Base-by-base conservation (phyloP, 2,329 filamentous ascomycete species). In the Didymellaceae sp. region DNA sequence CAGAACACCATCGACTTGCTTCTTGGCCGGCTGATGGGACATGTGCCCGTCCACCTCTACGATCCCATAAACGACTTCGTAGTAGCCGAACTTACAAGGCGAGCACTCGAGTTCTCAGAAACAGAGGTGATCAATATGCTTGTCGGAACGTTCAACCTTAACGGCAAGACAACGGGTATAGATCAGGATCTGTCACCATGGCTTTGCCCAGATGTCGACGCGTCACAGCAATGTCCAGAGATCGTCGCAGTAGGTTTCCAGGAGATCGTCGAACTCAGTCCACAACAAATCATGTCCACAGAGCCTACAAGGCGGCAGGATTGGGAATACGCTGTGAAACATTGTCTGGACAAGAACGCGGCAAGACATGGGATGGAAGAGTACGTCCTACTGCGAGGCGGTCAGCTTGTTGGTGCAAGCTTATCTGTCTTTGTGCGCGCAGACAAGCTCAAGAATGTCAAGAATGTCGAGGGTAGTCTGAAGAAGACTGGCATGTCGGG, bases 251-350 rank as follows among this genome's bases (percentile, higher is more conserved):
- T 97, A 13, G 94, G 91, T 0, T 97, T 99, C 64, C 94, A 99
- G 69, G 94, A 99, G 73, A 97, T 99, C 56, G 94, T 99, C n/a
- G 90, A 96, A 67, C 78, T 99, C 37, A 97, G 91, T 63, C 94
- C 95, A 13, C 93, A 97, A 71, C 94, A 99, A 67, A 97, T 99
- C 67, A 97, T 99, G 91, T 96, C 95, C 59, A 97, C 92, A 53
- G 93, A 99, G 69, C 94, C 94, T 1, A 85, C 86, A 3, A 84
- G 90, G 45, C 90, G 93, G 59, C 86, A 91, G 57, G 77, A 87
- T 16, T 99, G 94, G 94, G 94, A 99, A 70, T 77, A 81, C 44
- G 87, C 89, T 4, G 91, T 97, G 18, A 87, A 87, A 58, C 80
- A 79, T 35, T 90, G 87, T 11, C 75, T 99, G 30, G 97, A 97